Base-by-base conservation (phyloP, 1,284 basidiomycete genomes). In the Pyrrhoderma noxium region DNA sequence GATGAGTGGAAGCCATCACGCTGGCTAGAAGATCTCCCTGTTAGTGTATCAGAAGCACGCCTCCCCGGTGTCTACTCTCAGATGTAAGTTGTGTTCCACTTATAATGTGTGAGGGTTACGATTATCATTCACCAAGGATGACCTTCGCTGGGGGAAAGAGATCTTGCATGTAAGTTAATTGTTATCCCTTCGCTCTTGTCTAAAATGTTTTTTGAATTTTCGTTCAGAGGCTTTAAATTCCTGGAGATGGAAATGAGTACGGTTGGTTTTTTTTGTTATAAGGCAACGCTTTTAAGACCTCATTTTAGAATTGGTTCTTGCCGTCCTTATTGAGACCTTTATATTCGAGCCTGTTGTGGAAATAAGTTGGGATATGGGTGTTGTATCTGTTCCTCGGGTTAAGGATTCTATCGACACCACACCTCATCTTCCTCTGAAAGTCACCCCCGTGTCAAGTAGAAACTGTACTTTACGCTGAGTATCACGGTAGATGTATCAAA, bases 31-130 rank as follows among this genome's bases (percentile, higher is more conserved):
- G 22, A 25, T 25, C 16, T 51, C 11, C 47, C 52, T 57, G 49
- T 59, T 8, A 18, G 16, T 8, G 38, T 40, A 5, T 40, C 56
- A 3, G 56, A 60, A 3, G 60, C 63, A 14, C 60, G 59, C 27
- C 52, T 65, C 14, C 67, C 68, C 0, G 67, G 67, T 1, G 63
- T 68, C 34, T 70, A 66, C 57, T 65, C 66, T 3, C 57, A 64
- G 22, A 62, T 68, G 68, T 68, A 44, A 58, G 67, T 51, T 31
- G n/a, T 5, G 11, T 31, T 31, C 21, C 39, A n/a, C 35, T n/a
- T 36, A 19, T 27, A 2, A 19, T 21, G 34, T 38, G 31, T 34
- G n/a, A 35, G 27, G 9, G 16, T n/a, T 39, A n/a, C 3, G 8
- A 44, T 19, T n/a, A 4, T n/a, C 7, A 5, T 8, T 44, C n/a